phyloP scores from a whole-genome alignment of 129 eudicot genomes.

The Flaveria sonorensis region DNA sequence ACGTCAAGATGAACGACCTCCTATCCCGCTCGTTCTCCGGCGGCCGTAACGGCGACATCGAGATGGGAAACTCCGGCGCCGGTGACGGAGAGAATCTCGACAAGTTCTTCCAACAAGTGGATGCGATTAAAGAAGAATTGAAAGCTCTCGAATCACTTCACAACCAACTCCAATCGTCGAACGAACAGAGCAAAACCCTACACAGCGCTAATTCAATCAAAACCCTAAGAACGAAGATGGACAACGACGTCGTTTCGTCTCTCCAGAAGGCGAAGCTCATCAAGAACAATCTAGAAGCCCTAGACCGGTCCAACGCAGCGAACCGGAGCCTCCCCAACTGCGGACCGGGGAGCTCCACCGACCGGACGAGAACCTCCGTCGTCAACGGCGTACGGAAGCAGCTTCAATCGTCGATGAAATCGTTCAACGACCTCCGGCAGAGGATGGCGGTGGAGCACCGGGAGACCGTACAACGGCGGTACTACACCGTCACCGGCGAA shows the following conservation, averaged over 20 bases:
- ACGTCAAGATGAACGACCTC: conserved; percentile 54
- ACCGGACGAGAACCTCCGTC: conserved; percentile 4
- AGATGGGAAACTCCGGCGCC: conserved; percentile 36
- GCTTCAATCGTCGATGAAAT: conserved; percentile 9
- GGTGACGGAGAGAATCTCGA: conserved; percentile 39
- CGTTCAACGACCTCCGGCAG: conserved; percentile 8
- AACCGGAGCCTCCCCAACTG: conserved; percentile 8
- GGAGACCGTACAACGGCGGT: conserved; percentile 15
- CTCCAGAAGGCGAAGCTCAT: neutral
- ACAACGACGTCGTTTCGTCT: conserved; percentile 5
- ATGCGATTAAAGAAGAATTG: conserved; percentile 52
- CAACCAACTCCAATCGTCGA: neutral
- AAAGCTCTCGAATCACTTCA: conserved; percentile 40
- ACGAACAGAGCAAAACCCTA: conserved; percentile 15
- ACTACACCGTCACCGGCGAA: conserved; percentile 12
- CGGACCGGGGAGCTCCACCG: conserved; percentile 17
- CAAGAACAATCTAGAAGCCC: neutral
- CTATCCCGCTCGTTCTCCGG: conserved; percentile 55
- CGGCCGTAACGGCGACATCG: conserved; percentile 37
- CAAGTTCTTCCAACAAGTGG: conserved; percentile 60
- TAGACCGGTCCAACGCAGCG: conserved; percentile 9
- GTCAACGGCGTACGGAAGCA: conserved; percentile 14
- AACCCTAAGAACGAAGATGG: conserved; percentile 4
- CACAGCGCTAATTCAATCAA: conserved; percentile 6
- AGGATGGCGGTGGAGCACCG: conserved; percentile 11